Evolutionary conservation across 2,329 filamentous ascomycete species (phyloP).

Genomic region (Metarhizium humberi): DNA sequence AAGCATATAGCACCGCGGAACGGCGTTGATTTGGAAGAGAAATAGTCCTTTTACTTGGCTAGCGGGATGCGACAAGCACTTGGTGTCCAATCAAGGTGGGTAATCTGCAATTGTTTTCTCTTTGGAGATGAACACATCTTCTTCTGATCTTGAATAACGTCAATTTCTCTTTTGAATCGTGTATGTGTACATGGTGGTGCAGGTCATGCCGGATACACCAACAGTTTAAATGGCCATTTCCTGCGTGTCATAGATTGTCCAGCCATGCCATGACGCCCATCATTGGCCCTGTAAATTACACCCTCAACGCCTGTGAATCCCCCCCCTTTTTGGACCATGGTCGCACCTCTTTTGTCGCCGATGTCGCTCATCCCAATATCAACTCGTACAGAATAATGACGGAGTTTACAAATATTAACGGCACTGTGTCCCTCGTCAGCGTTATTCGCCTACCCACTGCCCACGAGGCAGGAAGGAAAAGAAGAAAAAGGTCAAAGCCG

Average conservation of each 20-base stretch:
- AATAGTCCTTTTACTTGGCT: not conserved
- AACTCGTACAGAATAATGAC: slow-evolving; percentile 78
- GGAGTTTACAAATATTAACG: slow-evolving; percentile 74
- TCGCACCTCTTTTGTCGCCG: not conserved
- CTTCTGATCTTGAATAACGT: not conserved
- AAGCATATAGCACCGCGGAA: not conserved
- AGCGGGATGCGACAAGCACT: not conserved
- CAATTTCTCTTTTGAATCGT: not conserved
- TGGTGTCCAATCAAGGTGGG: not conserved
- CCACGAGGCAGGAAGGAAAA: not conserved
- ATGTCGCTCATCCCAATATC: slow-evolving; percentile 51
- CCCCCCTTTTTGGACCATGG: not conserved
- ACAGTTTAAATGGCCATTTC: not conserved
- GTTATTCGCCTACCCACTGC: not conserved
- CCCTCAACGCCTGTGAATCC: not conserved
- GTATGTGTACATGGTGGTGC: not conserved
- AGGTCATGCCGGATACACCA: not conserved
- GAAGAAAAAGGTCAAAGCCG: slow-evolving; percentile 5
- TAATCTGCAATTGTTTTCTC: not conserved
- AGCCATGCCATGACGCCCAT: not conserved
- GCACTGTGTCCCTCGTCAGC: slow-evolving; percentile 47
- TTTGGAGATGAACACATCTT: not conserved
- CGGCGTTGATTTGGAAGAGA: not conserved
- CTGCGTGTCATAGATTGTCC: not conserved
- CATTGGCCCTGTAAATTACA: not conserved